phyloP scores from a whole-genome alignment of 169 alveolate genomes.

The Cryptosporidium baileyi region DNA sequence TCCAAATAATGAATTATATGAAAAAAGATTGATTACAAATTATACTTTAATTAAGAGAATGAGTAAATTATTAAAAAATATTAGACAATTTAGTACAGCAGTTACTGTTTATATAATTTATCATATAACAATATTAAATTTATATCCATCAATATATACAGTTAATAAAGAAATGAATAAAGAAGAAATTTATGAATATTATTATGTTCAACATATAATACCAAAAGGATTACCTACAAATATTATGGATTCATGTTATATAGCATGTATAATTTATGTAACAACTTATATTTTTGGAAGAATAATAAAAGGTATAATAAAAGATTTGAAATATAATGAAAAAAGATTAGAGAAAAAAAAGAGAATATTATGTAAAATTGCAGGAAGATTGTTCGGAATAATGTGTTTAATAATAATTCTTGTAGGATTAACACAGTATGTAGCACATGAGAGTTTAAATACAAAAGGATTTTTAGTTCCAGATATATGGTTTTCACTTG shows the following conservation, averaged over 20 bases:
- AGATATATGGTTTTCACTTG: slow-evolving; percentile 62
- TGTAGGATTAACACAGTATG: slow-evolving; percentile 53
- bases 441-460: slow-evolving; percentile 61
- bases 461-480: slow-evolving; percentile 66
- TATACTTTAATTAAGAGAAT: background rate
- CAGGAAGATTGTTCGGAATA: slow-evolving; percentile 48
- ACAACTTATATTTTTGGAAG: background rate
- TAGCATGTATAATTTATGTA: slow-evolving; percentile 39
- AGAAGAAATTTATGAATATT: slow-evolving; percentile 41
- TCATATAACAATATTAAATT: slow-evolving; percentile 44
- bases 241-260: slow-evolving; percentile 62
- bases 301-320: slow-evolving; percentile 8
- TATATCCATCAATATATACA: slow-evolving; percentile 60
- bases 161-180: slow-evolving; percentile 54
- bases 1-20: background rate
- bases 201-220: slow-evolving; percentile 41
- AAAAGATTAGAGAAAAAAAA: background rate
- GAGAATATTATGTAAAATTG: slow-evolving; percentile 2
- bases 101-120: slow-evolving; percentile 55
- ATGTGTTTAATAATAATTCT: slow-evolving; percentile 14
- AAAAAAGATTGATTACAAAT: background rate
- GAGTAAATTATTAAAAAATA: slow-evolving; percentile 20
- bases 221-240: slow-evolving; percentile 55
- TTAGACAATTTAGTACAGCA: slow-evolving; percentile 34
- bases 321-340: background rate